Evolutionary conservation across 179 eudicot genomes (phyloP).

Genomic region (Camellia oleifera): DNA sequence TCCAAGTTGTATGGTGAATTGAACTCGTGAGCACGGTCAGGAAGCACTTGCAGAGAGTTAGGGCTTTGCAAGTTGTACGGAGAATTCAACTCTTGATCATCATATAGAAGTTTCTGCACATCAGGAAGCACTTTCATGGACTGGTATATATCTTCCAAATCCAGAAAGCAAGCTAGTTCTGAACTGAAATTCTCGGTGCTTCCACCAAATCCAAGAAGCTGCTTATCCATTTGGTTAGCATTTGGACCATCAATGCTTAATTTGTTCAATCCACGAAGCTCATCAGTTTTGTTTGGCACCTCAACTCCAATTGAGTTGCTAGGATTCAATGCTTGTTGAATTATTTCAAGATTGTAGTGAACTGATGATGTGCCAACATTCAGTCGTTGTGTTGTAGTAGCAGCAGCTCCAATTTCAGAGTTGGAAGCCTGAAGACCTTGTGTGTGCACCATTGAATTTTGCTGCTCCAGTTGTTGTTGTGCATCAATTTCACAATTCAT

Average conservation of each 20-base stretch:
- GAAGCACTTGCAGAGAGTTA: too few species aligned
- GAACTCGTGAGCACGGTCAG: too few species aligned
- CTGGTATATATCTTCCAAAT: too few species aligned
- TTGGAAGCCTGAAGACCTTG: not conserved
- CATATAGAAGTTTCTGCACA: not conserved
- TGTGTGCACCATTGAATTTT: not conserved
- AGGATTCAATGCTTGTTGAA: not conserved
- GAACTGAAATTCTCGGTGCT: not conserved
- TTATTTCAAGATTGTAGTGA: not conserved
- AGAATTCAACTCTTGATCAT: not conserved
- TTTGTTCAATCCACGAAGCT: not conserved
- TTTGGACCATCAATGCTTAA: too few species aligned
- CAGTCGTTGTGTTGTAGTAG: not conserved
- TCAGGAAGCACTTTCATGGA: not conserved
- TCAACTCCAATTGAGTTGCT: not conserved
- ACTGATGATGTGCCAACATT: not conserved
- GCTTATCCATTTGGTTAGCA: not conserved
- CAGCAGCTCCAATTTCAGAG: not conserved
- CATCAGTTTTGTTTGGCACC: too few species aligned
- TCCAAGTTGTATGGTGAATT: too few species aligned
- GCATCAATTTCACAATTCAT: not conserved
- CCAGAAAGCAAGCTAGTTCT: not conserved
- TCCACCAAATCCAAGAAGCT: not conserved
- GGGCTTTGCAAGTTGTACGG: not conserved
- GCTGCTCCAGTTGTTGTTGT: not conserved